These are phyloP conservation scores for Vigna trinervia DNA, from an alignment of 306 rosid species.

Conservation along the genomic window DNA sequence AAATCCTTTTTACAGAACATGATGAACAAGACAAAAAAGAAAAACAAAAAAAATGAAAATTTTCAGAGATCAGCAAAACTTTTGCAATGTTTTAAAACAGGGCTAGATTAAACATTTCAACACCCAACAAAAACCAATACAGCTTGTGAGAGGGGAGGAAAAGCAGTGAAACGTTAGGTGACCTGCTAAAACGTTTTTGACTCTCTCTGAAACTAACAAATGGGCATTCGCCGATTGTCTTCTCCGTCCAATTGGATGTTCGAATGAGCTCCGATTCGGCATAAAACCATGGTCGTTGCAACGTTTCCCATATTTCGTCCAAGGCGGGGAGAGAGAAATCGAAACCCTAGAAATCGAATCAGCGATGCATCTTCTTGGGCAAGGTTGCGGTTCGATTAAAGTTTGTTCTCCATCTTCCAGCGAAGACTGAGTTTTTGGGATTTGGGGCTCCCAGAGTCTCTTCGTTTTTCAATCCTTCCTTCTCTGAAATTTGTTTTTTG, in stretches of 20 bases:
- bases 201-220: constrained; percentile 37
- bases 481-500: too few relatives aligned
- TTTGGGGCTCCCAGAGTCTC: constrained; percentile 9
- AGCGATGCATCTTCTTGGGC: constrained; percentile 3
- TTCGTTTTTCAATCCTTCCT: too few relatives aligned
- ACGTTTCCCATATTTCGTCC: constrained; percentile 43
- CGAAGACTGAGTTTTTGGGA: constrained; percentile 40
- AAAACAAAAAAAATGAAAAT: background rate
- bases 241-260: constrained; percentile 45
- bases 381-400: background rate
- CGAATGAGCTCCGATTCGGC: constrained; percentile 43
- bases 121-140: constrained; percentile 39
- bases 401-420: background rate
- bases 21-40: constrained; percentile 32
- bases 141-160: background rate
- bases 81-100: constrained; percentile 36
- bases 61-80: constrained; percentile 48
- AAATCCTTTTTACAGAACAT: constrained; percentile 42
- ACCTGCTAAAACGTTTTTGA: background rate
- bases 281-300: constrained; percentile 41
- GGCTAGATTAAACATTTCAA: constrained; percentile 33
- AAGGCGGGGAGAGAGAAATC: constrained; percentile 7
- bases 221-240: constrained; percentile 48
- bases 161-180: background rate
- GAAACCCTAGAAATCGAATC: constrained; percentile 75